A percentile compares a stretch with the other conserved stretches of the same genome.
Evolutionary conservation across 2,329 filamentous ascomycete species (phyloP).

Genomic region (Chrysoporthe puriensis): DNA sequence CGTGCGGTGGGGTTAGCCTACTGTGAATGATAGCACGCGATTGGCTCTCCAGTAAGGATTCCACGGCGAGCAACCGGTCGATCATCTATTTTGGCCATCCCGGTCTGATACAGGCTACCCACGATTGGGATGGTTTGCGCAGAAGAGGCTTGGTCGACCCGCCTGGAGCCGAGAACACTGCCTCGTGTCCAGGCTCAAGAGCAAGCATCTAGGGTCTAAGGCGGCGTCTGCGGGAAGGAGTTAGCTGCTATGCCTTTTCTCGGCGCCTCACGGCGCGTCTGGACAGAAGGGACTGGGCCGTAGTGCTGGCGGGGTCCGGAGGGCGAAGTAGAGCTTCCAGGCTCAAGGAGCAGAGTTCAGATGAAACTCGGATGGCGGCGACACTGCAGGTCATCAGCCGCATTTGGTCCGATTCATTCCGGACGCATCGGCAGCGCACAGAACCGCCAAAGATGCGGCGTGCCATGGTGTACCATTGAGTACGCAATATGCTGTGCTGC

Average conservation of each 20-base stretch:
- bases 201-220: not conserved
- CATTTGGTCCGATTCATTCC: slow-evolving; percentile 12
- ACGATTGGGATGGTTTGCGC: not conserved
- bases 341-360: slow-evolving; percentile 18
- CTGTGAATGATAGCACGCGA: slow-evolving; percentile 7
- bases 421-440: not conserved
- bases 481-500: not conserved
- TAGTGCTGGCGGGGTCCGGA: not conserved
- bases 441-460: not conserved
- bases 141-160: not conserved
- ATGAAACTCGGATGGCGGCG: slow-evolving; percentile 27
- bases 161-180: not conserved
- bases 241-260: not conserved
- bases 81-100: slow-evolving; percentile 14
- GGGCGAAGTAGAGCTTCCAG: not conserved
- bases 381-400: slow-evolving; percentile 22
- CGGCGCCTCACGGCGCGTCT: not conserved
- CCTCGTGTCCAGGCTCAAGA: not conserved
- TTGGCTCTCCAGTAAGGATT: slow-evolving; percentile 23
- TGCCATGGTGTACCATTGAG: not conserved
- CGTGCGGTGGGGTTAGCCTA: not conserved
- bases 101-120: not conserved
- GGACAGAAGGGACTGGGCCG: not conserved
- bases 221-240: not conserved
- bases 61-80: slow-evolving; percentile 20